Base-by-base conservation (phyloP, 1,284 basidiomycete species). In the Stygiomarasmius scandens region DNA sequence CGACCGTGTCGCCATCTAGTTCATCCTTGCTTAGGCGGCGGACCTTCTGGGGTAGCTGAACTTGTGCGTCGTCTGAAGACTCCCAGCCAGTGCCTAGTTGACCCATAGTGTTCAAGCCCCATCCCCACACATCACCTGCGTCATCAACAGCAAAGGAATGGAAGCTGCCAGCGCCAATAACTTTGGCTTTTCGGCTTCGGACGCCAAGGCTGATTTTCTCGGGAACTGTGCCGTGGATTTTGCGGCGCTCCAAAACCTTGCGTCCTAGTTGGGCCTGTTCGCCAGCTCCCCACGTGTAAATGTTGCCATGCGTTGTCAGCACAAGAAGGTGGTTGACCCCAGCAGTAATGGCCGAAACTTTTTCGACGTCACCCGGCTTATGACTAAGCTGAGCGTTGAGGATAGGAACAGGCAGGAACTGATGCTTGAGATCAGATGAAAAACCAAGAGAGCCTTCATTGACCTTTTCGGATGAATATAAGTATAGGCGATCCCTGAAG, bases 131-230 rank as follows among this genome's bases (percentile, higher is more conserved):
- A 50, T 83, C 83, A 38, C 94, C 95, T 22, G 80, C 76, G 61
- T 88, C 83, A 70, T 95, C 89, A 60, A 97, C 86, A 2, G 95
- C 95, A 66, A 96, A 97, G 0, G 93, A 95, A 70, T 93, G 90
- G 72, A 89, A 92, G 45, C 84, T 82, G 9, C 95, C 95, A 0
- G 92, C 84, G 6, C 92, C 94, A 61, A 97, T 78, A 45, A 78
- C 77, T 19, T 89, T 86, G 51, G 93, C 91, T 66, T 91, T 89
- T 56, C 88, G 84, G 22, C 73, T 67, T 29, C 85, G 82, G 24
- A 66, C 74, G 19, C 93, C 95, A 16, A 97, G 79, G 2, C 82
- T 80, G 47, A 96, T 81, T 64, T 88, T 88, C 68, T 93, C 90
- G 0, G 95, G 95, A 27, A 84, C 81, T 0, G 92, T 89, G 49